Conservation (phyloP, 176 grass and related monocot species). For the Eragrostis nindensis region DNA sequence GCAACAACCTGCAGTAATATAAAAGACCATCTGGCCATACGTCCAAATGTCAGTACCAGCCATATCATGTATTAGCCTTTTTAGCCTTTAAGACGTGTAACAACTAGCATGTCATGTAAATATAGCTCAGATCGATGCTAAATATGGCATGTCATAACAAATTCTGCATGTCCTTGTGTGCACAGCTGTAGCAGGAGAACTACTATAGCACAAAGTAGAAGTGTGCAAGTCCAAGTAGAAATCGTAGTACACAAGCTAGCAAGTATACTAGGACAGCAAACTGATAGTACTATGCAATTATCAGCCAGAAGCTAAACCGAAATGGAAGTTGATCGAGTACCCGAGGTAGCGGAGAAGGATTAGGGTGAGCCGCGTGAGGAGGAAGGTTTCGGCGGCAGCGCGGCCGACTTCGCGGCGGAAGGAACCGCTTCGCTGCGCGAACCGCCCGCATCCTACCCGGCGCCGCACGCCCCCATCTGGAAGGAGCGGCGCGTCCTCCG, state of each 20-base stretch:
- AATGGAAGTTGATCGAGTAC: conserved; percentile 38
- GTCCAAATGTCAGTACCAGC: background rate
- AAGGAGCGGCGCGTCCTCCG: conserved; percentile 49
- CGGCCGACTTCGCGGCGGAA: conserved; percentile 50
- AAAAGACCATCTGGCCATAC: background rate
- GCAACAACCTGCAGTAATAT: background rate
- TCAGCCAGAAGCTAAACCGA: conserved; percentile 1
- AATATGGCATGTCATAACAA: background rate
- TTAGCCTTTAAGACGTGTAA: conserved; percentile 1
- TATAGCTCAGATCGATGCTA: background rate
- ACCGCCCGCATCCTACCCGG: conserved; percentile 32
- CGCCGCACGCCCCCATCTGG: conserved; percentile 35
- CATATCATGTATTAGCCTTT: background rate
- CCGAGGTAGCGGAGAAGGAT: conserved; percentile 92
- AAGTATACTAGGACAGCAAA: background rate
- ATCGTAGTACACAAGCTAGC: background rate
- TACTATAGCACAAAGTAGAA: conserved; percentile 5
- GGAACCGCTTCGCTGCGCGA: conserved; percentile 42
- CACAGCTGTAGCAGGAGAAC: background rate
- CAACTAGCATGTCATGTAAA: background rate
- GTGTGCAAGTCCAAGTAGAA: background rate
- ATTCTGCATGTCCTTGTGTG: background rate
- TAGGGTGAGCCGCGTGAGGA: conserved; percentile 78
- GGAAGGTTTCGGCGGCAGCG: conserved; percentile 61
- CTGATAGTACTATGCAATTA: background rate